Conservation (phyloP, 352 stramenopile species). For the Phytophthora rubi region DNA sequence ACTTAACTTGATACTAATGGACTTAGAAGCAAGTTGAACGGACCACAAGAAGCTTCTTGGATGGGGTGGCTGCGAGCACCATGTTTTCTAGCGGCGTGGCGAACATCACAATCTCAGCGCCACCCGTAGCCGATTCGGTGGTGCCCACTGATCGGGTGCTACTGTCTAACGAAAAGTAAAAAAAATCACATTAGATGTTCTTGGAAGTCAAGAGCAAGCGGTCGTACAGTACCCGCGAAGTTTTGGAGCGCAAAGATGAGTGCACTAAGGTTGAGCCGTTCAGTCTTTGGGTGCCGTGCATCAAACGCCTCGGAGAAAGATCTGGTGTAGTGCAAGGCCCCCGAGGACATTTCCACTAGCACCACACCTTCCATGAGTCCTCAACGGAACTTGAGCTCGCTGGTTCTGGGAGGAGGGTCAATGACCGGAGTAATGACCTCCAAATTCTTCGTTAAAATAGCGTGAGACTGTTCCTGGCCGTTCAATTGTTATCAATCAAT, state of each 20-base stretch:
- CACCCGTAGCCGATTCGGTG: not conserved
- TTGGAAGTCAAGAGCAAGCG: not conserved
- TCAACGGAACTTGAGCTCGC: slow-evolving; percentile 1
- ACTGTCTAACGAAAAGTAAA: slow-evolving; percentile 21
- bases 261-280: slow-evolving; percentile 68
- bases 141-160: slow-evolving; percentile 24
- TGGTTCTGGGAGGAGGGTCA: not conserved
- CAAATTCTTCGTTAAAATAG: slow-evolving; percentile 22
- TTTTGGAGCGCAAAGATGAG: slow-evolving; percentile 72
- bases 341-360: slow-evolving; percentile 54
- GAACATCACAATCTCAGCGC: slow-evolving; percentile 43
- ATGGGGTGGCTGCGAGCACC: slow-evolving; percentile 46
- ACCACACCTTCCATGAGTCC: slow-evolving; percentile 63
- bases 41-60: slow-evolving; percentile 47
- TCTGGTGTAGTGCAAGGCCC: slow-evolving; percentile 56
- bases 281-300: slow-evolving; percentile 46
- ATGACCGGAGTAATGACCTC: not conserved
- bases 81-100: slow-evolving; percentile 55
- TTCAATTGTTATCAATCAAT: slow-evolving; percentile 2
- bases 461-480: slow-evolving; percentile 1
- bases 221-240: slow-evolving; percentile 44
- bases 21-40: not conserved
- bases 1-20: not conserved
- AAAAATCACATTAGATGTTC: not conserved
- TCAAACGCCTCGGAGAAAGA: slow-evolving; percentile 62